Conservation (phyloP, 148 eudicot species). For the Nyssa sinensis region DNA sequence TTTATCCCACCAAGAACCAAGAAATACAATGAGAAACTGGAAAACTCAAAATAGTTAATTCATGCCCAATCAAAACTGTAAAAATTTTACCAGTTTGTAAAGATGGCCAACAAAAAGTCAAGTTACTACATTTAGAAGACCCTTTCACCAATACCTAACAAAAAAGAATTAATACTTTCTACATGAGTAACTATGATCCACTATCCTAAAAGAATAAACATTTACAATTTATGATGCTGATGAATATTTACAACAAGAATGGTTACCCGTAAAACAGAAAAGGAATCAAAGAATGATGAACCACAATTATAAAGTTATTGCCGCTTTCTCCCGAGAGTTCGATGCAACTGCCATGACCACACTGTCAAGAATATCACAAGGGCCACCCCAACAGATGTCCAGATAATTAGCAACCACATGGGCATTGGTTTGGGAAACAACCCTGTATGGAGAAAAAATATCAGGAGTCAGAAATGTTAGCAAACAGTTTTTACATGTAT, state of each 20-base stretch:
- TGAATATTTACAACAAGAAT: slow-evolving; percentile 62
- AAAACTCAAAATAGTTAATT: neutral
- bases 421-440: slow-evolving; percentile 86
- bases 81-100: neutral
- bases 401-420: slow-evolving; percentile 68
- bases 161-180: slow-evolving; percentile 13
- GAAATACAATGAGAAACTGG: neutral
- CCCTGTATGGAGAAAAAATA: slow-evolving; percentile 45
- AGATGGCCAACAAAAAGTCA: neutral
- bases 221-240: slow-evolving; percentile 31
- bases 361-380: slow-evolving; percentile 48
- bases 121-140: neutral
- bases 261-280: slow-evolving; percentile 18
- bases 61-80: neutral
- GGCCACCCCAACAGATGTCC: slow-evolving; percentile 51
- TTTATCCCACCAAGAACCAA: neutral
- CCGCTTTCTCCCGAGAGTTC: slow-evolving; percentile 56
- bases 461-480: neutral
- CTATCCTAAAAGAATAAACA: slow-evolving; percentile 30
- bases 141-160: neutral
- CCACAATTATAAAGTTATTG: slow-evolving; percentile 26
- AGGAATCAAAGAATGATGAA: slow-evolving; percentile 23
- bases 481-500: no score
- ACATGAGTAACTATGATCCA: slow-evolving; percentile 24
- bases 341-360: slow-evolving; percentile 77